Evolutionary conservation across 2,329 filamentous ascomycete species (phyloP), one percentile per base, ranked within the genome.

Genomic region (Lachnellula suecica): DNA sequence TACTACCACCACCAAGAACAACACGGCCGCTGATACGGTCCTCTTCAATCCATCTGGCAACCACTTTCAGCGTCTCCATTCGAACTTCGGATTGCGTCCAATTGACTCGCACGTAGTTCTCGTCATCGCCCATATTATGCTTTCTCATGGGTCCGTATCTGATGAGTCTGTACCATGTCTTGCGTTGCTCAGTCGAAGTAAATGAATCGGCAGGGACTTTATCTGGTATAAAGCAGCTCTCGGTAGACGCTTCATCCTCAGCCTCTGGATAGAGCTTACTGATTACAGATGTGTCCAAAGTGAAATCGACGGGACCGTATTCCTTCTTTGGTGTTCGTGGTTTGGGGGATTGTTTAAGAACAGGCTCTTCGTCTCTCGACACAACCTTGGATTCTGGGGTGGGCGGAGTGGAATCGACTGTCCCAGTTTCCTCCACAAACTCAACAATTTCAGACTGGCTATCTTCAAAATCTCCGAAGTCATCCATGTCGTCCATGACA

Each of bases 41-140:
- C 59, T 86, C 79, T 59, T 85, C 81, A 75, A 86, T 83, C 84
- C 84, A 88, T 23, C 81, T 75, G 23, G 79, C 74, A 17, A 87
- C 83, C 37, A 82, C 81, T 51, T 78, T 75, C 53, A 83, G 73
- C 1, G 78, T 81, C 8, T 82, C 76, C 11, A 69, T 66, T 22
- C 80, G 80, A 2, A 83, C 68, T 6, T 74, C 68, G 0, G 83
- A 85, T n/a, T 72, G 69, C 4, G 63, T 57, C 84, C 84, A 88
- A 2, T 72, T 70, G n/a, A 84, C 74, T 8, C 79, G 75, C 17
- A 78, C 71, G 63, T 87, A 87, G 57, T 77, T 79, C 8, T 84
- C 81, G 45, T 83, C 79, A 42, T 83, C 77, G 38, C 79, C 82
- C 3, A 70, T 68, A 49, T 83, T 74, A 59, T 85, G 76, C 53